These are phyloP conservation scores for Arthroderma uncinatum DNA, from an alignment of 2,329 filamentous ascomycete species.

Conservation along the genomic window DNA sequence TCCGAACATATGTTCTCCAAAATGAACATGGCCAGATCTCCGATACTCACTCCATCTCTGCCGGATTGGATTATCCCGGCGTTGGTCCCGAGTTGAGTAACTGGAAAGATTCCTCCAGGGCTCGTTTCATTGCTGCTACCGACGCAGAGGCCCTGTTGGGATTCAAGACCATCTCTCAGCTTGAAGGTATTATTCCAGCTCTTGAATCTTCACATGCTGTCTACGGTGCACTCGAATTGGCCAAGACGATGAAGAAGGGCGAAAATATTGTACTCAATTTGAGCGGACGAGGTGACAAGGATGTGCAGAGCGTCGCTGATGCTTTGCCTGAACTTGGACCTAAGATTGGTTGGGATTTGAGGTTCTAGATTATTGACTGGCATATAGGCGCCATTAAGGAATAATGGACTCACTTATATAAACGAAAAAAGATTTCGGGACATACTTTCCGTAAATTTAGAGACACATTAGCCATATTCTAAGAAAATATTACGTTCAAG, in stretches of 20 bases:
- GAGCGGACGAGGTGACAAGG: slow-evolving; percentile 90
- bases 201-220: slow-evolving; percentile 90
- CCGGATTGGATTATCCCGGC: slow-evolving; percentile 91
- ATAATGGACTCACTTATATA: background rate
- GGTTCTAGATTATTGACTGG: slow-evolving; percentile 32
- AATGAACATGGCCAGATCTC: slow-evolving; percentile 84
- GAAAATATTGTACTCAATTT: slow-evolving; percentile 90
- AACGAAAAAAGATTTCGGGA: background rate
- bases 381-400: background rate
- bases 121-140: slow-evolving; percentile 80
- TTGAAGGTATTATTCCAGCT: slow-evolving; percentile 94
- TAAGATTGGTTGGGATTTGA: slow-evolving; percentile 64
- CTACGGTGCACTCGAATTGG: slow-evolving; percentile 76
- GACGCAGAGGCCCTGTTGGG: slow-evolving; percentile 82
- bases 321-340: slow-evolving; percentile 81
- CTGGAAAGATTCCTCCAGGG: slow-evolving; percentile 86
- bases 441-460: background rate
- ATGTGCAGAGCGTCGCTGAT: slow-evolving; percentile 95
- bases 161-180: slow-evolving; percentile 71
- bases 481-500: background rate
- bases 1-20: slow-evolving; percentile 90
- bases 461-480: background rate
- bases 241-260: slow-evolving; percentile 81
- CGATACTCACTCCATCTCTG: slow-evolving; percentile 93
- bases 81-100: slow-evolving; percentile 83